Percentiles rank a stretch among this genome's conserved stretches.
These are phyloP conservation scores for Fusarium nanum DNA, from an alignment of 2,329 filamentous ascomycete species.

Conservation along the genomic window DNA sequence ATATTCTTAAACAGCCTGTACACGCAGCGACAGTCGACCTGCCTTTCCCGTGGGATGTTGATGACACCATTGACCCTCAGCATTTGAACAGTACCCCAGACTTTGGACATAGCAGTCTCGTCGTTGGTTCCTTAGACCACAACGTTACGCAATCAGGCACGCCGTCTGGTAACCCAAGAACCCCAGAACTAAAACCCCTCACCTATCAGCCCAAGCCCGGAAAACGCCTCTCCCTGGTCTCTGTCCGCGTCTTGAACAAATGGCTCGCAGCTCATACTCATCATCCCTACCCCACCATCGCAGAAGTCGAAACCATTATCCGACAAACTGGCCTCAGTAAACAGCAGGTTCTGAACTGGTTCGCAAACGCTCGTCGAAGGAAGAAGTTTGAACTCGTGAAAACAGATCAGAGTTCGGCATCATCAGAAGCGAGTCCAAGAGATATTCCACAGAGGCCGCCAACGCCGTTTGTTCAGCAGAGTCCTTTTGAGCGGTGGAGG, in stretches of 20 bases:
- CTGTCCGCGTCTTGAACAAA: conserved; percentile 31
- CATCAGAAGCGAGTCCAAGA: not conserved
- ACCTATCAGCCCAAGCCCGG: conserved; percentile 19
- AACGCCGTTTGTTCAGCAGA: conserved; percentile 60
- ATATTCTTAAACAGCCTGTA: not conserved
- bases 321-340: conserved; percentile 79
- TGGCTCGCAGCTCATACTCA: conserved; percentile 81
- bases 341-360: conserved; percentile 87
- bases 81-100: not conserved
- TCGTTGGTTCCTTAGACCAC: no score
- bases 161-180: no score
- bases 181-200: not conserved
- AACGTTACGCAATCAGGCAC: no score
- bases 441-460: conserved; percentile 42
- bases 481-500: conserved; percentile 50
- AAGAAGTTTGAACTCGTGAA: conserved; percentile 63
- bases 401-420: not conserved
- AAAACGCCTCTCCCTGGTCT: conserved; percentile 28
- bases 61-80: not conserved
- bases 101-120: no score
- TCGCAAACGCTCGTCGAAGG: conserved; percentile 84
- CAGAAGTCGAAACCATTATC: conserved; percentile 81
- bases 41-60: not conserved
- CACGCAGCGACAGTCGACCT: no score
- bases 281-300: conserved; percentile 85